Conservation (phyloP, 1,139 yeast genomes). For the Kluyveromyces sp. region DNA sequence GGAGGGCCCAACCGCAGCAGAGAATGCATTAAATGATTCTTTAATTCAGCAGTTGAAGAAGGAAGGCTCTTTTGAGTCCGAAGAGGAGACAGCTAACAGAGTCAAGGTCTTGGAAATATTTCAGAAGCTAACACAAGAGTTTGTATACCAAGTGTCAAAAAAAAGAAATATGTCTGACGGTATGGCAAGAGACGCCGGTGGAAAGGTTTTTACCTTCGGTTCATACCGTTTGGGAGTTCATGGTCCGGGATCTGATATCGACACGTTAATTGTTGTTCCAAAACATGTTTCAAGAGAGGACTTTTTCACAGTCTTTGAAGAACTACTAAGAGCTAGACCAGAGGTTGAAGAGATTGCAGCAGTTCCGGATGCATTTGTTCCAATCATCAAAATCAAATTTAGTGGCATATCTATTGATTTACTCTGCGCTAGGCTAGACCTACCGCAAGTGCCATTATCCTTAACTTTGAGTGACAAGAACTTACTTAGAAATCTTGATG, state of each 20-base stretch:
- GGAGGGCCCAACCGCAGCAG: slow-evolving; percentile 78
- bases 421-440: slow-evolving; percentile 71
- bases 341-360: slow-evolving; percentile 86
- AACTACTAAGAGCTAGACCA: slow-evolving; percentile 56
- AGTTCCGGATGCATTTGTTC: slow-evolving; percentile 96
- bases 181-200: slow-evolving; percentile 96
- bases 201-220: slow-evolving; percentile 91
- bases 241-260: slow-evolving; percentile 98
- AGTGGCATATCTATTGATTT: slow-evolving; percentile 87
- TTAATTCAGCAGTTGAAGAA: slow-evolving; percentile 70
- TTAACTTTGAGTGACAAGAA: slow-evolving; percentile 79
- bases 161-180: slow-evolving; percentile 92
- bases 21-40: slow-evolving; percentile 63
- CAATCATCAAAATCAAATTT: slow-evolving; percentile 83
- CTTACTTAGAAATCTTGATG: slow-evolving; percentile 77
- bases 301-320: slow-evolving; percentile 74
- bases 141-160: slow-evolving; percentile 73
- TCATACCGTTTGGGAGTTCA: slow-evolving; percentile 92
- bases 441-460: slow-evolving; percentile 71
- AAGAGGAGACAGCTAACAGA: slow-evolving; percentile 70
- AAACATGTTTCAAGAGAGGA: slow-evolving; percentile 89
- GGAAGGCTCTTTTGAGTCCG: slow-evolving; percentile 88
- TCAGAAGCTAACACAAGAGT: slow-evolving; percentile 68
- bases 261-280: slow-evolving; percentile 90
- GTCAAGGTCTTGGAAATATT: slow-evolving; percentile 62